Conservation (phyloP, 1,284 basidiomycete species). For the Apiotrichum veenhuisii region DNA sequence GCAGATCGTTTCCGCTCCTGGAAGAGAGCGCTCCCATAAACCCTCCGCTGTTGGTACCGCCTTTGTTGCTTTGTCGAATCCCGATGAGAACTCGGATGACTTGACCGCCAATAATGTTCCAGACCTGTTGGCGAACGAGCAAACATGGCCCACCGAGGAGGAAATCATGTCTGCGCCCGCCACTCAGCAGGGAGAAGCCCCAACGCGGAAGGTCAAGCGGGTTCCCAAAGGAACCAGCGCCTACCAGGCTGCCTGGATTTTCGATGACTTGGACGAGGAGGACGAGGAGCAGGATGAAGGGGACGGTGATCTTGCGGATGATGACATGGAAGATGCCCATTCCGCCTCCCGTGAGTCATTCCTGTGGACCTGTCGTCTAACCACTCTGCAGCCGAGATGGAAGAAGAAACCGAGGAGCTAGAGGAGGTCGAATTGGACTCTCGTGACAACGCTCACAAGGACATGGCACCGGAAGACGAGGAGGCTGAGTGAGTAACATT, state of each 20-base stretch:
- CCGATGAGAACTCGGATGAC: conserved; percentile 74
- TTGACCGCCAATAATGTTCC: conserved; percentile 81
- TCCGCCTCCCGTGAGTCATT: background rate
- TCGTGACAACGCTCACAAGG: conserved; percentile 43
- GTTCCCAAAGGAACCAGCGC: conserved; percentile 87
- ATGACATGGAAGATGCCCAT: conserved; percentile 37
- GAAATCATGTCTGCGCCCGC: conserved; percentile 63
- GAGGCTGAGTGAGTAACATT: conserved; percentile 63
- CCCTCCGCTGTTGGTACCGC: background rate
- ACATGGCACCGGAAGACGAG: conserved; percentile 71
- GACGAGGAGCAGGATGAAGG: conserved; percentile 58
- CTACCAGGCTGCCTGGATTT: conserved; percentile 90
- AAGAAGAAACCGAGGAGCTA: conserved; percentile 52
- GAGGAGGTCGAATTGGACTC: conserved; percentile 58
- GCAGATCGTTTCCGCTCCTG: background rate
- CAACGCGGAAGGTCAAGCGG: conserved; percentile 57
- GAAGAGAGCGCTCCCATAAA: background rate
- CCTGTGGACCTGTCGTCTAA: background rate
- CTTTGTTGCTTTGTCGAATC: conserved; percentile 17
- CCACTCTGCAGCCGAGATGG: conserved; percentile 27
- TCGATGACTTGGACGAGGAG: conserved; percentile 64
- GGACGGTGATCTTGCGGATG: conserved; percentile 49
- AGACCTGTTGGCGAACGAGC: conserved; percentile 86
- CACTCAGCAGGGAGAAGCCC: conserved; percentile 54
- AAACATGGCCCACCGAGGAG: conserved; percentile 98